These are phyloP conservation scores for Dendrobium chrysotoxum DNA, from an alignment of 106 monocot genomes.

Conservation along the genomic window DNA sequence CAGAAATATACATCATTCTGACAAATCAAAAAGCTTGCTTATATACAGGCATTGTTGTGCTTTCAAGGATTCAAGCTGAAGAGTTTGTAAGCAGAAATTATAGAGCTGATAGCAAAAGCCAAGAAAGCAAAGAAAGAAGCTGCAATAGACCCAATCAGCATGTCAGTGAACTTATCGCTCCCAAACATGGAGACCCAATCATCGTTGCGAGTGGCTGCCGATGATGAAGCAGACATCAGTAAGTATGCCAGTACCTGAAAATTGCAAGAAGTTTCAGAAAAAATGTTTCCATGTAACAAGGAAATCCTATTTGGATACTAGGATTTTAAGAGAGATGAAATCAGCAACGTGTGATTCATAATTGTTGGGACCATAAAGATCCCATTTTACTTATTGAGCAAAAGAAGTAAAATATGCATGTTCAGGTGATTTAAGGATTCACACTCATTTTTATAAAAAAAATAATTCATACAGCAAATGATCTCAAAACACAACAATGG, in stretches of 20 bases:
- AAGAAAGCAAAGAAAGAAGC: slow-evolving; percentile 25
- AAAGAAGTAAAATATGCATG: too few species aligned
- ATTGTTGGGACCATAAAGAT: too few species aligned
- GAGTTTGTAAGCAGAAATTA: slow-evolving; percentile 18
- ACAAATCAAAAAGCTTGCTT: background rate
- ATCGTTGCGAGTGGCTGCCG: slow-evolving; percentile 16
- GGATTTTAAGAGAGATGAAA: too few species aligned
- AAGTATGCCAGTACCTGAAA: slow-evolving; percentile 24
- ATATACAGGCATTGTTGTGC: background rate
- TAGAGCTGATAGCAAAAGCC: slow-evolving; percentile 19
- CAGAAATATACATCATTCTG: too few species aligned
- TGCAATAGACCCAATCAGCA: slow-evolving; percentile 6
- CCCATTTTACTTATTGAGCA: too few species aligned
- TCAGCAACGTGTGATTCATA: too few species aligned
- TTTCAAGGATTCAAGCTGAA: slow-evolving; percentile 5
- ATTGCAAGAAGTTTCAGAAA: background rate
- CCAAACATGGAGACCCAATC: slow-evolving; percentile 19
- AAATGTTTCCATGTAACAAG: too few species aligned
- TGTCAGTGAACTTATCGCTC: slow-evolving; percentile 17
- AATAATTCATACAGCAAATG: too few species aligned
- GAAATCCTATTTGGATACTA: background rate
- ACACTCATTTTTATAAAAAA: too few species aligned
- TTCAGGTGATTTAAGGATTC: too few species aligned
- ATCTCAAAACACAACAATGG: too few species aligned
- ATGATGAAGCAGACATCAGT: slow-evolving; percentile 25